phyloP scores from a whole-genome alignment of 1,284 basidiomycete species.

The Inonotus obliquus region DNA sequence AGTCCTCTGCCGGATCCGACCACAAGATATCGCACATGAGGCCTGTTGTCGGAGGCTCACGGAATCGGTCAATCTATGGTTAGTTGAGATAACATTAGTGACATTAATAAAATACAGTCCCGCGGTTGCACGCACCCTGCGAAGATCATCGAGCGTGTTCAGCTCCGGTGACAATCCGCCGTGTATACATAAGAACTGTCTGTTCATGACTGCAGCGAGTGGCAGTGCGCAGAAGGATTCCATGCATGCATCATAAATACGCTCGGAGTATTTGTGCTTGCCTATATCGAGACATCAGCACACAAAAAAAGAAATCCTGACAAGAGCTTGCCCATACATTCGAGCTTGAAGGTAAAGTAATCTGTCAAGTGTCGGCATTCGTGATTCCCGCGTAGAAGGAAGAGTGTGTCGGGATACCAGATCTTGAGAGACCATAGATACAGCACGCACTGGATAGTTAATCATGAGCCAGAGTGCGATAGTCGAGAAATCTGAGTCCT shows the following conservation, averaged over 20 bases:
- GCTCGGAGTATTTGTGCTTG: slow-evolving; percentile 92
- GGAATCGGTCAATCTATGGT: slow-evolving; percentile 83
- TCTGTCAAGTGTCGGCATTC: slow-evolving; percentile 87
- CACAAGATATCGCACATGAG: slow-evolving; percentile 95
- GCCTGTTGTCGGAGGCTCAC: slow-evolving; percentile 91
- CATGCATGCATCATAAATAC: slow-evolving; percentile 89
- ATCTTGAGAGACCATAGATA: slow-evolving; percentile 90
- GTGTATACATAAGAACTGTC: slow-evolving; percentile 95
- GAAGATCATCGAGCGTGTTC: slow-evolving; percentile 87
- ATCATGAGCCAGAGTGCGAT: background rate
- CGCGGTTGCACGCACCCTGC: slow-evolving; percentile 45
- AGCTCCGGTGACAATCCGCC: slow-evolving; percentile 90
- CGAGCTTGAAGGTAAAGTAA: slow-evolving; percentile 88
- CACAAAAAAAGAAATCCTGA: background rate
- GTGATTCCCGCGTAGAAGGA: slow-evolving; percentile 88
- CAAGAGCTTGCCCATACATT: slow-evolving; percentile 54
- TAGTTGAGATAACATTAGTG: slow-evolving; percentile 2
- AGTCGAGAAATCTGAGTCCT: slow-evolving; percentile 15
- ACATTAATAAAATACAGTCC: background rate
- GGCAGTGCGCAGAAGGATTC: slow-evolving; percentile 91
- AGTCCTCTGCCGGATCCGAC: slow-evolving; percentile 94
- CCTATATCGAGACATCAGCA: slow-evolving; percentile 37
- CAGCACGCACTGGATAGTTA: slow-evolving; percentile 66
- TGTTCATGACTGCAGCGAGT: slow-evolving; percentile 94
- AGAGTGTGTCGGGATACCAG: slow-evolving; percentile 88